Evolutionary conservation across 2,329 filamentous ascomycete genomes (phyloP).

Genomic region (Chrysosporium keratinophilum): DNA sequence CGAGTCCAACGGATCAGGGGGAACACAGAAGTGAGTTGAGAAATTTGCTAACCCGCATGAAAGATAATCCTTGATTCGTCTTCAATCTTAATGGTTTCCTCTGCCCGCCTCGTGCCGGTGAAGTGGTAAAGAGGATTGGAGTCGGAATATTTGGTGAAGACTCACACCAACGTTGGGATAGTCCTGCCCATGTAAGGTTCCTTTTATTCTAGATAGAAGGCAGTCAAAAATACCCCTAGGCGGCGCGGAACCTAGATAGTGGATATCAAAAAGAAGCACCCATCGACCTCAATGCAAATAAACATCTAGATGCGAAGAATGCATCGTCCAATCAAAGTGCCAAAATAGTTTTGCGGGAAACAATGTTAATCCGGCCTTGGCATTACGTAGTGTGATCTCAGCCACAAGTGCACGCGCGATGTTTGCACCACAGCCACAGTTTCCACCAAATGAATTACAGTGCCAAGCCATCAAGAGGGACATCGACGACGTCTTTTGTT

Average conservation of each 20-base stretch:
- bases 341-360: not conserved
- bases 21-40: not conserved
- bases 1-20: not conserved
- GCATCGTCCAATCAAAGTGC: too few relatives aligned
- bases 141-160: too few relatives aligned
- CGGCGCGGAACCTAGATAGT: too few relatives aligned
- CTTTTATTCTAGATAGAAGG: too few relatives aligned
- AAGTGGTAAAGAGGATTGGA: too few relatives aligned
- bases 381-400: conserved; percentile 3
- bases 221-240: too few relatives aligned
- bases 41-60: not conserved
- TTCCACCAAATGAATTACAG: not conserved
- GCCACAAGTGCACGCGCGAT: not conserved
- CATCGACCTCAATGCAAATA: too few relatives aligned
- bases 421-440: conserved; percentile 6
- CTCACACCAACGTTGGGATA: too few relatives aligned
- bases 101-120: too few relatives aligned
- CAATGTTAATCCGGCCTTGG: not conserved
- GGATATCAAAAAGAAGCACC: too few relatives aligned
- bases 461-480: conserved; percentile 1
- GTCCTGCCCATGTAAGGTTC: too few relatives aligned
- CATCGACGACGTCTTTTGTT: not conserved
- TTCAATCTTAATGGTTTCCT: not conserved
- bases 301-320: too few relatives aligned
- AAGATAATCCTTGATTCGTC: not conserved